These are phyloP conservation scores for Saccharomycopsis lassenensis DNA, from an alignment of 805 yeast genomes.

Conservation along the genomic window DNA sequence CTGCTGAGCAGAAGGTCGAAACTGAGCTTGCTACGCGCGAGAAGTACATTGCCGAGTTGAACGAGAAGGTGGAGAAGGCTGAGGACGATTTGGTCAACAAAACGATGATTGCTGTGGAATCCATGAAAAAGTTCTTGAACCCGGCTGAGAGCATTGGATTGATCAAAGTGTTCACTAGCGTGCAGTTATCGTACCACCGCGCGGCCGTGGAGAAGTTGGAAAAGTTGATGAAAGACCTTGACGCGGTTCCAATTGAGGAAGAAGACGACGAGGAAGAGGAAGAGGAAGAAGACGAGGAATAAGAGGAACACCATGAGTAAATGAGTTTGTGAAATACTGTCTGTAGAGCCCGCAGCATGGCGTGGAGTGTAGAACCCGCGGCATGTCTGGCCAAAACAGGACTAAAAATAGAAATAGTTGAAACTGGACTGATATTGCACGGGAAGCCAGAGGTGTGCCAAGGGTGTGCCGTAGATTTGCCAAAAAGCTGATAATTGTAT, in stretches of 20 bases:
- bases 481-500: too few relatives aligned
- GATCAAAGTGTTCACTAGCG: slow-evolving; percentile 54
- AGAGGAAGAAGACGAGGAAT: slow-evolving; percentile 21
- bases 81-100: slow-evolving; percentile 78
- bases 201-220: slow-evolving; percentile 40
- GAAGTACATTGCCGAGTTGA: slow-evolving; percentile 39
- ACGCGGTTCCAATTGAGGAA: slow-evolving; percentile 33
- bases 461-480: too few relatives aligned
- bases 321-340: too few relatives aligned
- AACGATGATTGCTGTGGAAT: slow-evolving; percentile 66
- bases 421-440: too few relatives aligned
- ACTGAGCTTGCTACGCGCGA: slow-evolving; percentile 18
- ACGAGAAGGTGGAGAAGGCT: slow-evolving; percentile 39
- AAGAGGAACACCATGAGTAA: slow-evolving; percentile 1
- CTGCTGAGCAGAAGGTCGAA: slow-evolving; percentile 13
- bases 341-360: too few relatives aligned
- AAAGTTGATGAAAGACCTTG: slow-evolving; percentile 34
- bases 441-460: too few relatives aligned
- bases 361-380: too few relatives aligned
- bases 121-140: slow-evolving; percentile 61
- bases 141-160: slow-evolving; percentile 56
- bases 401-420: too few relatives aligned
- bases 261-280: slow-evolving; percentile 29
- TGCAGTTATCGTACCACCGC: slow-evolving; percentile 57
- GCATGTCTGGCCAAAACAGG: too few relatives aligned